Conservation (phyloP, 2,329 filamentous ascomycete species). For the Paecilomyces variotii region DNA sequence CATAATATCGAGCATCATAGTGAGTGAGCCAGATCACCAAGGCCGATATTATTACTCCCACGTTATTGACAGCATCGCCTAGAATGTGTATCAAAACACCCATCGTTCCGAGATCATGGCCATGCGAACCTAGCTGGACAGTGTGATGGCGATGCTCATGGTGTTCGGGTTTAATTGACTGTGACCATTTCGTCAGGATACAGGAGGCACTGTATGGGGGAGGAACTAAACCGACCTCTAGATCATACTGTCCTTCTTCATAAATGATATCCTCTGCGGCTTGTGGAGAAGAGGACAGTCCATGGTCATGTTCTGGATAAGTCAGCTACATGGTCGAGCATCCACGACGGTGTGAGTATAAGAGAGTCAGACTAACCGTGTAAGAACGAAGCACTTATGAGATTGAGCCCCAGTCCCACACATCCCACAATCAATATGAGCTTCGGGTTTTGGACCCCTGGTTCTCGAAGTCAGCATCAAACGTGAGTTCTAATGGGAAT, state of each 20-base stretch:
- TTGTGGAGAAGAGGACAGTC: conserved; percentile 3
- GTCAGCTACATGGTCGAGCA: neutral
- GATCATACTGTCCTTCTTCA: neutral
- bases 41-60: conserved; percentile 64
- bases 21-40: conserved; percentile 59
- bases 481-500: neutral
- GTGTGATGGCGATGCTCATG: conserved; percentile 22
- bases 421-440: conserved; percentile 63
- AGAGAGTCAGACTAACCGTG: conserved; percentile 42
- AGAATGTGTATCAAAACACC: conserved; percentile 64
- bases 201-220: neutral
- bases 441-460: conserved; percentile 57
- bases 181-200: neutral
- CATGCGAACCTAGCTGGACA: conserved; percentile 28
- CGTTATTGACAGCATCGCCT: conserved; percentile 67
- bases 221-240: neutral
- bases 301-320: conserved; percentile 3
- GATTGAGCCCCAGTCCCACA: conserved; percentile 58
- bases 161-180: conserved; percentile 1
- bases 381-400: conserved; percentile 58
- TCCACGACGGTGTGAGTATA: neutral
- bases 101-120: conserved; percentile 60
- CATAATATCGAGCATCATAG: conserved; percentile 56
- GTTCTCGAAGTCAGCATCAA: conserved; percentile 12
- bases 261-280: neutral